Percentiles rank a stretch among this genome's conserved stretches.
These are phyloP conservation scores for Discostella pseudostelligera DNA, from an alignment of 108 stramenopile genomes.

Conservation along the genomic window DNA sequence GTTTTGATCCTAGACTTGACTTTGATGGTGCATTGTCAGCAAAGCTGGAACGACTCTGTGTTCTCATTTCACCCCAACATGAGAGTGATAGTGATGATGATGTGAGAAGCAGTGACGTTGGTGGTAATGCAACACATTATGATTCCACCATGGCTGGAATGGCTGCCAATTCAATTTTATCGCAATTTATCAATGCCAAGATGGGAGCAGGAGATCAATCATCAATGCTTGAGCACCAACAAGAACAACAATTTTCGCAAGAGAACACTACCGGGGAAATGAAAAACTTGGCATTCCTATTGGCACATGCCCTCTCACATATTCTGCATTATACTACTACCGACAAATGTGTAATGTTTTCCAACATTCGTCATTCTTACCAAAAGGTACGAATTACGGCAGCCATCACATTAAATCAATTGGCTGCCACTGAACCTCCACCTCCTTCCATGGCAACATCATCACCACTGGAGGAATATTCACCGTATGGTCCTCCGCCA, in stretches of 20 bases:
- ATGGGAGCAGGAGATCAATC: not conserved
- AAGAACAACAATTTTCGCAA: not conserved
- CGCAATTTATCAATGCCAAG: not conserved
- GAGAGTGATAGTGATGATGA: not conserved
- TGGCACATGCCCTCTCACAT: conserved; percentile 12
- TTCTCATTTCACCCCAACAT: conserved; percentile 14
- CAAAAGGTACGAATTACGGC: conserved; percentile 22
- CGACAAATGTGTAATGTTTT: not conserved
- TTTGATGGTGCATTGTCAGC: not conserved
- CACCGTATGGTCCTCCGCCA: conserved; percentile 18
- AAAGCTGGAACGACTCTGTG: conserved; percentile 12
- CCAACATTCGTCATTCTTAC: too few relatives aligned
- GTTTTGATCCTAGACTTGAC: too few relatives aligned
- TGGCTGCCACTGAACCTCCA: conserved; percentile 36
- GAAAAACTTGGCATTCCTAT: conserved; percentile 16
- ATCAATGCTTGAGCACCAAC: too few relatives aligned
- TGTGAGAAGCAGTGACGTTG: too few relatives aligned
- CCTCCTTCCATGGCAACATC: conserved; percentile 18
- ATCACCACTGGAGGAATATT: conserved; percentile 22
- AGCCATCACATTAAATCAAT: conserved; percentile 27
- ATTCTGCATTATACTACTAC: conserved; percentile 11
- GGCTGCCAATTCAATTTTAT: conserved; percentile 25
- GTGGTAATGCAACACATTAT: conserved; percentile 3
- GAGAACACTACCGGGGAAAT: not conserved
- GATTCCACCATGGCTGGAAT: conserved; percentile 27